Evolutionary conservation across 352 stramenopile species (phyloP).

Genomic region (Plasmopara muralis): DNA sequence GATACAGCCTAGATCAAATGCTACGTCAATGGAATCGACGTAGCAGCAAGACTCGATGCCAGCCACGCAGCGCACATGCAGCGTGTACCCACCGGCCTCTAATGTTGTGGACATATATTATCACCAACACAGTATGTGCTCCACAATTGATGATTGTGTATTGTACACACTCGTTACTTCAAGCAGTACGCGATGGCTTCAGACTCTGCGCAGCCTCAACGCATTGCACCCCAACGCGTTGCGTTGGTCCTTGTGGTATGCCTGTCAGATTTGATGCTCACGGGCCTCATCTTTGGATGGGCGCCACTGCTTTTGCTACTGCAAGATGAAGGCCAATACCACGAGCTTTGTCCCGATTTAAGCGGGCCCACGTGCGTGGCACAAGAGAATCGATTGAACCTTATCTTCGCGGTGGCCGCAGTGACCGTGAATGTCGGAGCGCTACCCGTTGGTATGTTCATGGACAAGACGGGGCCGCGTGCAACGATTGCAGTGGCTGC

Average conservation of each 20-base stretch:
- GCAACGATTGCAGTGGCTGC: slow-evolving; percentile 42
- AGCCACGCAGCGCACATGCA: slow-evolving; percentile 58
- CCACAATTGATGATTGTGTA: too few species aligned
- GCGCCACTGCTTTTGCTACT: slow-evolving; percentile 79
- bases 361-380: slow-evolving; percentile 35
- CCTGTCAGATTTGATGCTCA: slow-evolving; percentile 76
- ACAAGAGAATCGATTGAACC: slow-evolving; percentile 83
- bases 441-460: slow-evolving; percentile 71
- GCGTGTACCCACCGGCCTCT: slow-evolving; percentile 35
- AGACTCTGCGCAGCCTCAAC: slow-evolving; percentile 1
- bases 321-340: slow-evolving; percentile 74
- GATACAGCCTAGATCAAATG: slow-evolving; percentile 69
- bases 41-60: slow-evolving; percentile 76
- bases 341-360: slow-evolving; percentile 50
- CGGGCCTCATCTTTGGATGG: slow-evolving; percentile 84
- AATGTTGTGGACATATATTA: slow-evolving; percentile 18
- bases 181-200: too few species aligned
- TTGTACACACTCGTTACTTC: too few species aligned
- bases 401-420: slow-evolving; percentile 78
- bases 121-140: too few species aligned
- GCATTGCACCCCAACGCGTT: slow-evolving; percentile 40
- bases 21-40: slow-evolving; percentile 61
- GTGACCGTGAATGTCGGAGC: slow-evolving; percentile 73
- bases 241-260: slow-evolving; percentile 64
- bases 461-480: slow-evolving; percentile 65